Percentiles rank a stretch among this genome's conserved stretches.
Conservation (phyloP, 768 basidiomycete genomes). For the Lentinula aciculospora region DNA sequence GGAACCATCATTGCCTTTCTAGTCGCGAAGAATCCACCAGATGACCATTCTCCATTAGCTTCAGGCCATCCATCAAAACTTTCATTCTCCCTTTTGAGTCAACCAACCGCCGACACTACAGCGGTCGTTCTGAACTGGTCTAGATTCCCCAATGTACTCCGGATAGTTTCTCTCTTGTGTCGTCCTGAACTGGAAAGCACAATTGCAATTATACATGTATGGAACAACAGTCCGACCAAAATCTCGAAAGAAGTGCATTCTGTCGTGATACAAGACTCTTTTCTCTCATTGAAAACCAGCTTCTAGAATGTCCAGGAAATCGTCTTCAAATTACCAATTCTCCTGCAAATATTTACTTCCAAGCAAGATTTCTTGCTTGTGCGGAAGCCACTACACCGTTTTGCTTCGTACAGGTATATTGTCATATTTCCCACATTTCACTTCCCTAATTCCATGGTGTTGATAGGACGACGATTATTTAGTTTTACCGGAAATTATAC, state of each 20-base stretch:
- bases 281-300: neutral
- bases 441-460: neutral
- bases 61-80: neutral
- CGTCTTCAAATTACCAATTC: conserved; percentile 42
- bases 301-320: conserved; percentile 24
- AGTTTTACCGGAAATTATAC: conserved; percentile 50
- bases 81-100: neutral
- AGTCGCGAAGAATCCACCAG: neutral
- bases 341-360: conserved; percentile 37
- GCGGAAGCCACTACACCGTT: conserved; percentile 38
- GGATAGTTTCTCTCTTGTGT: conserved; percentile 35
- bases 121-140: conserved; percentile 51
- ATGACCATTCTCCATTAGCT: neutral
- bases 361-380: conserved; percentile 41
- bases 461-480: conserved; percentile 66
- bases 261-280: neutral
- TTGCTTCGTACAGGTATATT: conserved; percentile 57
- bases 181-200: conserved; percentile 30
- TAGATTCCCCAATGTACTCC: conserved; percentile 40
- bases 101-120: conserved; percentile 24
- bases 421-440: neutral
- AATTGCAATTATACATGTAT: conserved; percentile 37
- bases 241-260: conserved; percentile 28
- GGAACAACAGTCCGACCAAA: conserved; percentile 38
- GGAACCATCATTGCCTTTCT: neutral